Base-by-base conservation (phyloP, 352 stramenopile genomes). In the Pythium oligandrum region DNA sequence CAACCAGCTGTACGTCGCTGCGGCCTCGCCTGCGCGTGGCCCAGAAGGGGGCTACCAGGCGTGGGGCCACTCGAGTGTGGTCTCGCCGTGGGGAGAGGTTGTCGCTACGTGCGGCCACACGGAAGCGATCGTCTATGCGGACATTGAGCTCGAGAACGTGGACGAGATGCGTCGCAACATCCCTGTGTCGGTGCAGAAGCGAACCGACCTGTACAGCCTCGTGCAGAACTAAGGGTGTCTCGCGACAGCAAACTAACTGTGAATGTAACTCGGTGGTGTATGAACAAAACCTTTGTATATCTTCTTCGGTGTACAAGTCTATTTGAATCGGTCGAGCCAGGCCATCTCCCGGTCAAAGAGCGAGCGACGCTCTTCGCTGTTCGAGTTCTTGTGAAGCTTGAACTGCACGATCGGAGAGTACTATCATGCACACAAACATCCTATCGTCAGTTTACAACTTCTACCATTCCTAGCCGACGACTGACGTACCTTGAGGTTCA, bases 61-160 rank as follows among this genome's bases (percentile, higher is more conserved):
- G 3, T 99, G 96, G 96, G 98, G 98, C 33, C 97, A 99, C 82
- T 99, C 92, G 34, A 97, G 93, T 0, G 82, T 98, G 8, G 82
- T 99, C 17, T 97, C 90, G 33, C 98, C 97, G 0, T 99, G 97
- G 97, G 97, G 97, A 12, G 91, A 98, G 48, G 86, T 99, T 17
- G 67, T 99, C 6, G 92, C 92, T 32, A 99, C 92, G 3, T 98
- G 91, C 45, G 95, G 90, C 32, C 90, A 99, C 68, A 77, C 74
- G 7, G 85, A 96, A 42, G 79, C 74, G 11, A 90, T 99, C 52
- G 92, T 99, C 31, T 86, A 98, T 55, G 95, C 89, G 34, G 97
- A 99, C 57, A 76, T 99, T 33, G 94, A 99, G 63, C 64, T 99
- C 30, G 75, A 83, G 10, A 85, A 93, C 45, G 88, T 98, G 3